phyloP scores from a whole-genome alignment of 805 yeast species.

The Wickerhamomyces kurtzmanii region DNA sequence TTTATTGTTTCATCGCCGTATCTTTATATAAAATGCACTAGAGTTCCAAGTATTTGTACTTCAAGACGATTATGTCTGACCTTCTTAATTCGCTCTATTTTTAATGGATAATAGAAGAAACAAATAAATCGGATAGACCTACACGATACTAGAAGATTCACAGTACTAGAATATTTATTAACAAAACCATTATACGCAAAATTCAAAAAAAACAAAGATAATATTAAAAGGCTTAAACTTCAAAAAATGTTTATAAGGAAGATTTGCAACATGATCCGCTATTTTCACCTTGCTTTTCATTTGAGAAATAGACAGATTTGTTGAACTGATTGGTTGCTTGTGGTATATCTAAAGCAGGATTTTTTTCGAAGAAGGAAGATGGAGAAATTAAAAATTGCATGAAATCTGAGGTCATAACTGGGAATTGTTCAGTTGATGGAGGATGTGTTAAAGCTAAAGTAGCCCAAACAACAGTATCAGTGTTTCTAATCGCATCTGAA shows the following conservation, averaged over 20 bases:
- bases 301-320: constrained; percentile 39
- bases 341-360: constrained; percentile 75
- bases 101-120: no score
- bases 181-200: no score
- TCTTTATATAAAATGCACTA: no score
- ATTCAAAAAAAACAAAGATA: no score
- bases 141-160: no score
- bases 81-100: no score
- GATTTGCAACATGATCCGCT: constrained; percentile 1
- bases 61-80: no score
- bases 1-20: no score
- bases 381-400: constrained; percentile 62
- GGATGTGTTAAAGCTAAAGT: constrained; percentile 75
- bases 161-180: no score
- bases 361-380: constrained; percentile 63
- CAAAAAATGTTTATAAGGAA: constrained; percentile 1
- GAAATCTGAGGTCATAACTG: constrained; percentile 82
- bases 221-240: no score
- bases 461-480: constrained; percentile 73
- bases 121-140: no score
- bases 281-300: constrained; percentile 11
- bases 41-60: no score
- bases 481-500: constrained; percentile 58
- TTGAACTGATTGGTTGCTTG: constrained; percentile 59
- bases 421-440: constrained; percentile 81